Base-by-base conservation (phyloP, 2,329 filamentous ascomycete genomes). In the Ceratocystiopsis minuta region DNA sequence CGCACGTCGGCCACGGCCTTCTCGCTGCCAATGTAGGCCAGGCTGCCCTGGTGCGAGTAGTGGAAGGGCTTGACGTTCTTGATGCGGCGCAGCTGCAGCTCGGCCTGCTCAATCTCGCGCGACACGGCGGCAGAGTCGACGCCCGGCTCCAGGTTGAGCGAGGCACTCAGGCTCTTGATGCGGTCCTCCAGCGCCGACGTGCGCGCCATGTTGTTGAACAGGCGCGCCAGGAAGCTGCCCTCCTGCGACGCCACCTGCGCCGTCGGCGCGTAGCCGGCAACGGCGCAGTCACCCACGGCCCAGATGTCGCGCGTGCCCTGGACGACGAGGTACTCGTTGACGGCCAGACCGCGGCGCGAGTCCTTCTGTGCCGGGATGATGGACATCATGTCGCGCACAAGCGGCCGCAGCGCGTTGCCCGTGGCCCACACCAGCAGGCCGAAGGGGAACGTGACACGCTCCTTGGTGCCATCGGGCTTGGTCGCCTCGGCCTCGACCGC, bases 171-270 rank as follows among this genome's bases (percentile, higher is more conserved):
- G 43, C 76, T 65, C 48, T 72, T 67, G 44, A 98, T 74, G 56
- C 87, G 74, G 33, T 60, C 52, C 67, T 96, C 86, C 49, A 95
- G 76, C 40, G 70, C 66, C 55, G 93, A 80, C 3, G 85, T 92
- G 73, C 87, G 92, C 59, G 87, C 90, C 84, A 96, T 94, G 62
- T 90, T 92, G 72, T 98, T 98, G 72, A 98, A 95, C 46, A 98
- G 76, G 49, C 84, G 78, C 35, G 86, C 90, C 34, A 98, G 73
- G 75, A 96, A 98, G 55, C 75, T 78, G 56, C 90, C 90, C 65
- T 98, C 90, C 65, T 98, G 90, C 11, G 82, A 75, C 44, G 90
- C 90, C 38, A 98, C 90, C 68, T 98, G 90, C 28, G 90, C 90
- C 10, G 90, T 98, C 33, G 90, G 90, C 28, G 90, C 90, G 59